Evolutionary conservation across 352 stramenopile genomes (phyloP).

Genomic region (Lagenidium sp.): DNA sequence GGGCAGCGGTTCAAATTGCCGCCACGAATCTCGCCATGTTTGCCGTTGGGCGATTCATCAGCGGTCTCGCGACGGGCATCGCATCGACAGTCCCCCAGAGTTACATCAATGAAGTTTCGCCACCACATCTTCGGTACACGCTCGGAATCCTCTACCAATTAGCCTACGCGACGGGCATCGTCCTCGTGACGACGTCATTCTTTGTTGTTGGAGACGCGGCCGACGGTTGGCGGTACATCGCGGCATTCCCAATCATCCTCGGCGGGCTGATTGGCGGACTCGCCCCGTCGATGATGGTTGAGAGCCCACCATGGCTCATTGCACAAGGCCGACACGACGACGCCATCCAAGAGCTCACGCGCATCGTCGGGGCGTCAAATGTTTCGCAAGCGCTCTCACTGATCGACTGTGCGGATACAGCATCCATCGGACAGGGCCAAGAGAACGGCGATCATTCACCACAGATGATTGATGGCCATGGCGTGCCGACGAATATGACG

Average conservation of each 20-base stretch:
- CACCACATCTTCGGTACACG: conserved; percentile 21
- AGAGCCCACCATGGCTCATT: conserved; percentile 34
- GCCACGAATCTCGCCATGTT: conserved; percentile 21
- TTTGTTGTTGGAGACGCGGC: conserved; percentile 46
- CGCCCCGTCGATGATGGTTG: conserved; percentile 27
- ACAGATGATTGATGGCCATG: conserved; percentile 6
- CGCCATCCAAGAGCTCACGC: conserved; percentile 15
- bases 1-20: conserved; percentile 16
- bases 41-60: conserved; percentile 25
- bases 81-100: conserved; percentile 16
- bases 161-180: conserved; percentile 31
- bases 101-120: conserved; percentile 44
- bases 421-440: conserved; percentile 4
- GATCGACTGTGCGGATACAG: conserved; percentile 18
- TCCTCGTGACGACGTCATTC: conserved; percentile 35
- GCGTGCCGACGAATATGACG: conserved; percentile 8
- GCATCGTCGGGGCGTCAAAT: conserved; percentile 21
- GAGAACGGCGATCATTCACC: conserved; percentile 1
- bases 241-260: conserved; percentile 40
- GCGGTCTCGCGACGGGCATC: conserved; percentile 25
- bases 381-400: conserved; percentile 17
- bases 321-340: conserved; percentile 18
- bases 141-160: conserved; percentile 32
- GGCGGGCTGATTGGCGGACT: conserved; percentile 27
- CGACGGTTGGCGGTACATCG: conserved; percentile 46